Percentiles rank a stretch among this genome's conserved stretches.
These are phyloP conservation scores for Botryotinia narcissicola DNA, from an alignment of 2,329 filamentous ascomycete genomes.

Conservation along the genomic window DNA sequence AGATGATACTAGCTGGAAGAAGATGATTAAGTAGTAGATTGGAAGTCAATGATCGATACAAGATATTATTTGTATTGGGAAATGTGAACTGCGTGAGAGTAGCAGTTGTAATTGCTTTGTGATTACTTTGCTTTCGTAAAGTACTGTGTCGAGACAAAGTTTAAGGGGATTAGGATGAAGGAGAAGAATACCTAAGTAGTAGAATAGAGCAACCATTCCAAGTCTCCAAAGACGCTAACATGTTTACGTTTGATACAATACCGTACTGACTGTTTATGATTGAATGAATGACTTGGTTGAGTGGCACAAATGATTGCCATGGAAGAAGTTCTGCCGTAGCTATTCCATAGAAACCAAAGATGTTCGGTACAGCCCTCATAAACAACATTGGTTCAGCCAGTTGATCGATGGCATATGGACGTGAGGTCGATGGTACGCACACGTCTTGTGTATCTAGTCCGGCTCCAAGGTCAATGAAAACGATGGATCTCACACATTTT, in stretches of 20 bases:
- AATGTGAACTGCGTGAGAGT: not conserved
- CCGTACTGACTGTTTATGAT: not conserved
- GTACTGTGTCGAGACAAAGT: not conserved
- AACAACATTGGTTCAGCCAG: not conserved
- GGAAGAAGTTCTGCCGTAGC: not conserved
- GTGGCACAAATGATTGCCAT: not conserved
- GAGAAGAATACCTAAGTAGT: not conserved
- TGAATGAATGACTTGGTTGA: not conserved
- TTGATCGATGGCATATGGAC: not conserved
- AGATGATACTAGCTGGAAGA: not conserved
- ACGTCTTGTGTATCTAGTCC: not conserved
- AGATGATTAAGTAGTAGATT: not conserved
- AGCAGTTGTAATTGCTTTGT: not conserved
- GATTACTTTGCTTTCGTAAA: not conserved
- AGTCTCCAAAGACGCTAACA: not conserved
- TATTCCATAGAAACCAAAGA: not conserved
- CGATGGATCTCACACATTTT: too few species aligned
- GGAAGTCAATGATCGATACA: not conserved
- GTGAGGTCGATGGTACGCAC: not conserved
- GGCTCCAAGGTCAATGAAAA: not conserved
- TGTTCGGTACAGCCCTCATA: not conserved
- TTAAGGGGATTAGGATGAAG: not conserved
- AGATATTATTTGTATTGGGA: not conserved
- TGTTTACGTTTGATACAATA: not conserved
- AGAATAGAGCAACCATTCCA: not conserved